phyloP scores from a whole-genome alignment of 208 protist species.

The Tritrichomonas foetus region DNA sequence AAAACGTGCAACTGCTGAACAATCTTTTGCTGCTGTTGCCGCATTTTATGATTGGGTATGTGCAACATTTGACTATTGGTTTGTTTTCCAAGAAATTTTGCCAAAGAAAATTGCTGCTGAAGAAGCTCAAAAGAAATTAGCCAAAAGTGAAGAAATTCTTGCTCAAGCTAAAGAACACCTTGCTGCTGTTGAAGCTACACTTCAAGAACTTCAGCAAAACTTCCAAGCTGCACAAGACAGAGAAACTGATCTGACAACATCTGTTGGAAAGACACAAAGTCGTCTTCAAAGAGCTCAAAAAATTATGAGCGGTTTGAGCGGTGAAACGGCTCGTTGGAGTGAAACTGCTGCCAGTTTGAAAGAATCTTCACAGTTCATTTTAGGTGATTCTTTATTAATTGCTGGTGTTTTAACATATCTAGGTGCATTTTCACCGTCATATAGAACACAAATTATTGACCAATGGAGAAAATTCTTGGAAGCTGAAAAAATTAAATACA shows the following conservation, averaged over 20 bases:
- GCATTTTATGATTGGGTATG: constrained; percentile 62
- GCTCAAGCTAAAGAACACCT: constrained; percentile 57
- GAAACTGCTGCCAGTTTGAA: constrained; percentile 62
- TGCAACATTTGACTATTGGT: constrained; percentile 66
- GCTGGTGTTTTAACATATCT: constrained; percentile 93
- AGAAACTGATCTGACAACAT: constrained; percentile 58
- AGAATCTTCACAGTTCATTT: constrained; percentile 51
- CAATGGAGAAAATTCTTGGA: constrained; percentile 79
- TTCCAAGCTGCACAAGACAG: constrained; percentile 83
- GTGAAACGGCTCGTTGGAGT: constrained; percentile 85
- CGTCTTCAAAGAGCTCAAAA: constrained; percentile 69
- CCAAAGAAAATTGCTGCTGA: constrained; percentile 85
- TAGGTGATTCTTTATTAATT: constrained; percentile 89
- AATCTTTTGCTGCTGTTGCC: constrained; percentile 53
- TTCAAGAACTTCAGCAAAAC: constrained; percentile 74
- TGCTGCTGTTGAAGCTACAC: constrained; percentile 77
- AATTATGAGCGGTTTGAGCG: constrained; percentile 82
- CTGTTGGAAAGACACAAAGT: constrained; percentile 44
- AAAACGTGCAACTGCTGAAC: not conserved
- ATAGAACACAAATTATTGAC: constrained; percentile 77
- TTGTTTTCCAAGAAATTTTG: constrained; percentile 86
- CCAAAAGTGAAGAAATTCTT: constrained; percentile 31
- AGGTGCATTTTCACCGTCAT: constrained; percentile 87
- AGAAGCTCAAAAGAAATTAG: constrained; percentile 73
- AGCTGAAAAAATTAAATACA: constrained; percentile 78